Conservation (phyloP, 2,329 filamentous ascomycete species). For the Tolypocladium pustulatum region DNA sequence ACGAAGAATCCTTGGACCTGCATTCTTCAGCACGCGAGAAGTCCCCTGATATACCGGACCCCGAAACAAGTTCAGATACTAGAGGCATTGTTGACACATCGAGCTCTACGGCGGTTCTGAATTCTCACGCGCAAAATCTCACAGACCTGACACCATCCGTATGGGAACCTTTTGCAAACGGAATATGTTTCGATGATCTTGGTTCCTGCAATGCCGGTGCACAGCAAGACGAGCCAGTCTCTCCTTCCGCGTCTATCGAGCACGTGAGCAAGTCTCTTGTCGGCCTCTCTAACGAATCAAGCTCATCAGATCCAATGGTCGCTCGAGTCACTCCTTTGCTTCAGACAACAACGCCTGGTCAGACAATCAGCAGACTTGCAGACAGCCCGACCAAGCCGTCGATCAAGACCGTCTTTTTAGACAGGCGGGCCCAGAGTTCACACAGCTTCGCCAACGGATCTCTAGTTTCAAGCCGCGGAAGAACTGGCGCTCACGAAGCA, state of each 20-base stretch:
- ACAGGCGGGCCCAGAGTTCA: constrained; percentile 6
- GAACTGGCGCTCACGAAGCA: background rate
- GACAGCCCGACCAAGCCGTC: background rate
- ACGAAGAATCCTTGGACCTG: background rate
- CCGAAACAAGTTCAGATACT: background rate
- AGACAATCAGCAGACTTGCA: background rate
- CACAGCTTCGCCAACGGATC: background rate
- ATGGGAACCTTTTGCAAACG: constrained; percentile 20
- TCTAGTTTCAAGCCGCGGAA: background rate
- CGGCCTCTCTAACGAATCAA: background rate
- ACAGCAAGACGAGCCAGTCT: background rate
- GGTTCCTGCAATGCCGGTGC: constrained; percentile 2
- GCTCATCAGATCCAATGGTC: background rate
- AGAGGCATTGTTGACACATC: constrained; percentile 1
- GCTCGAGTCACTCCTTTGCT: background rate
- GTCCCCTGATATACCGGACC: background rate
- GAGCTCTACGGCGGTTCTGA: constrained; percentile 28
- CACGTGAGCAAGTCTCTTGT: background rate
- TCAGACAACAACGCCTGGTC: background rate
- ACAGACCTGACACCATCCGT: constrained; percentile 12
- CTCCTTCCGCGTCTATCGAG: background rate
- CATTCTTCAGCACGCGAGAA: background rate
- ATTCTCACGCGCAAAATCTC: constrained; percentile 15
- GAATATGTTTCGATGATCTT: constrained; percentile 16
- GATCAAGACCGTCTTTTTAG: constrained; percentile 25